phyloP scores from a whole-genome alignment of 345 rosid genomes.

The Hibiscus tridactylites region DNA sequence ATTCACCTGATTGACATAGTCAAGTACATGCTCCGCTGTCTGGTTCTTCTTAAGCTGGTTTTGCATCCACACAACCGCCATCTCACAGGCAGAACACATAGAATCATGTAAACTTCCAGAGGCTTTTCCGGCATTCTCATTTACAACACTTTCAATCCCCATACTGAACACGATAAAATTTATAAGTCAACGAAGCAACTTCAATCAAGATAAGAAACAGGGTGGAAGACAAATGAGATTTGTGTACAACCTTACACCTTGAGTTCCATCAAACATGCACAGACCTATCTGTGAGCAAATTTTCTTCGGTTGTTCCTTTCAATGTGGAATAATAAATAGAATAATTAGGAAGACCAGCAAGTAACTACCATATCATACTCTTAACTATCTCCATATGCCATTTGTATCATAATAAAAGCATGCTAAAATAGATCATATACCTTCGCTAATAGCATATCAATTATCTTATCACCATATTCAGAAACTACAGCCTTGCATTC shows the following conservation, averaged over 20 bases:
- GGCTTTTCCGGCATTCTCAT: slow-evolving; percentile 21
- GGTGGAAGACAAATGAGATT: background rate
- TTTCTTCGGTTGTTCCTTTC: slow-evolving; percentile 42
- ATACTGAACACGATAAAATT: slow-evolving; percentile 25
- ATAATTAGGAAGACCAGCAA: background rate
- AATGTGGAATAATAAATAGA: background rate
- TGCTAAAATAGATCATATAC: background rate
- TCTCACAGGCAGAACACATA: slow-evolving; percentile 55
- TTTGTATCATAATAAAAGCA: background rate
- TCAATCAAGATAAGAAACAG: background rate
- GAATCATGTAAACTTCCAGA: slow-evolving; percentile 28
- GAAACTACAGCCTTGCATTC: slow-evolving; percentile 56
- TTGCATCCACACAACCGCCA: slow-evolving; percentile 67
- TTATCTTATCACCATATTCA: slow-evolving; percentile 49
- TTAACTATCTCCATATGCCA: background rate
- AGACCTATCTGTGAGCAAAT: slow-evolving; percentile 54
- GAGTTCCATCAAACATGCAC: slow-evolving; percentile 51
- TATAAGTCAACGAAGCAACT: background rate
- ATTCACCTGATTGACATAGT: slow-evolving; percentile 45
- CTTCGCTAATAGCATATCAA: slow-evolving; percentile 33
- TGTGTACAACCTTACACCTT: slow-evolving; percentile 23
- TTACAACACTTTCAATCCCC: slow-evolving; percentile 54
- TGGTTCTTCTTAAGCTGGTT: slow-evolving; percentile 49
- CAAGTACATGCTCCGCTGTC: slow-evolving; percentile 40
- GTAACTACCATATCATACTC: background rate